Percentiles rank a stretch among this genome's conserved stretches.
phyloP scores from a whole-genome alignment of 495 filamentous ascomycete genomes.

The Lasiosphaeriaceae sp. region DNA sequence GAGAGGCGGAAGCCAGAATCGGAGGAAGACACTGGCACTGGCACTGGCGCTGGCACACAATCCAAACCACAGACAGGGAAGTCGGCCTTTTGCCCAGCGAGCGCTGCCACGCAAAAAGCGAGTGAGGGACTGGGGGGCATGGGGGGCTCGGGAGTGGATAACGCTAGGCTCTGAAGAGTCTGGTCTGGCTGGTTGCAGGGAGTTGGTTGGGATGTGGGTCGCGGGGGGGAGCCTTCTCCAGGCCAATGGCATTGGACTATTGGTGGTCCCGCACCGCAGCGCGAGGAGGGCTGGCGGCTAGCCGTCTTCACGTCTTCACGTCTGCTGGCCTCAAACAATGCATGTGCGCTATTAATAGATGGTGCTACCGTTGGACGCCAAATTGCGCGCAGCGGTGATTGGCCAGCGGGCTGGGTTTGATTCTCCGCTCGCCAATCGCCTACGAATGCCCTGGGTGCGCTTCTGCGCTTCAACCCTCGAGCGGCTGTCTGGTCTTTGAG shows the following conservation, averaged over 20 bases:
- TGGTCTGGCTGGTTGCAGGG: conserved; percentile 22
- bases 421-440: conserved; percentile 12
- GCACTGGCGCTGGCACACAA: neutral
- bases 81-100: neutral
- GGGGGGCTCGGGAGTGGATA: conserved; percentile 4
- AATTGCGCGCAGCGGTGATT: conserved; percentile 24
- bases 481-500: neutral
- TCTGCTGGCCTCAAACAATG: conserved; percentile 28
- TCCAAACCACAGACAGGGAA: neutral
- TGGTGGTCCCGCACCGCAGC: neutral
- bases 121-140: neutral
- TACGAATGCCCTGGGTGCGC: neutral
- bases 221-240: conserved; percentile 9
- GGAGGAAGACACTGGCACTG: neutral
- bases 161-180: conserved; percentile 6
- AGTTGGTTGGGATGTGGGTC: conserved; percentile 19
- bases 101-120: neutral
- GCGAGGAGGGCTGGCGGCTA: conserved; percentile 25
- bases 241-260: conserved; percentile 16
- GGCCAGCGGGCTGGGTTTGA: conserved; percentile 7
- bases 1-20: neutral
- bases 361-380: conserved; percentile 21
- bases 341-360: conserved; percentile 28
- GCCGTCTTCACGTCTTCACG: conserved; percentile 18
- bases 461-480: conserved; percentile 5